Percentiles rank a stretch among this genome's conserved stretches.
Evolutionary conservation across 1,139 yeast genomes (phyloP).

Genomic region (Scheffersomyces quercinus): DNA sequence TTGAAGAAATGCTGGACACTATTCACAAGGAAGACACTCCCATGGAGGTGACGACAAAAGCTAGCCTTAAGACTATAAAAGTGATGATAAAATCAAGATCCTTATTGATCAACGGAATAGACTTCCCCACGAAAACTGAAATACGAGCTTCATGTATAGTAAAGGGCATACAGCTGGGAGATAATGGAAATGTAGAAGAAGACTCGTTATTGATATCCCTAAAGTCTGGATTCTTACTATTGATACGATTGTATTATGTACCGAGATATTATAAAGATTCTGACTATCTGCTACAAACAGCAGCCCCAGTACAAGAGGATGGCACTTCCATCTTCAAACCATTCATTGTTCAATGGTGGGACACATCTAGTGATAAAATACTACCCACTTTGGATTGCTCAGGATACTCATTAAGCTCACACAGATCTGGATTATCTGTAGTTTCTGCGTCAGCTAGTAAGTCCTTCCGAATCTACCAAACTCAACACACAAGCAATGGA

Average conservation of each 20-base stretch:
- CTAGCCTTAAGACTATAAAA: slow-evolving; percentile 5
- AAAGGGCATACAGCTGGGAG: slow-evolving; percentile 18
- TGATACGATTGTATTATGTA: slow-evolving; percentile 36
- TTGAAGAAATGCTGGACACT: slow-evolving; percentile 4
- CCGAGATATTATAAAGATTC: slow-evolving; percentile 32
- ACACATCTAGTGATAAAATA: slow-evolving; percentile 17
- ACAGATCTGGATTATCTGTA: slow-evolving; percentile 38
- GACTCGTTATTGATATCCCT: slow-evolving; percentile 46
- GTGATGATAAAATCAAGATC: slow-evolving; percentile 40
- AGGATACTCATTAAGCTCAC: slow-evolving; percentile 37
- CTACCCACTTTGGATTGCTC: slow-evolving; percentile 30
- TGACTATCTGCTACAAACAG: slow-evolving; percentile 18
- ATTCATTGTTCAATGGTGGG: slow-evolving; percentile 57
- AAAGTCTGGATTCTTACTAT: slow-evolving; percentile 42
- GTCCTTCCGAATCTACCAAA: slow-evolving; percentile 38
- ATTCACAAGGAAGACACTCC: neutral
- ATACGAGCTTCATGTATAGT: slow-evolving; percentile 40
- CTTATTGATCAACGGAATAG: slow-evolving; percentile 32
- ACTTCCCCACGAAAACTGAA: slow-evolving; percentile 33
- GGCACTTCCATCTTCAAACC: slow-evolving; percentile 35
- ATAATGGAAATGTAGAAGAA: slow-evolving; percentile 21
- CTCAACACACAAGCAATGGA: slow-evolving; percentile 37
- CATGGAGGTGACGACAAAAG: neutral
- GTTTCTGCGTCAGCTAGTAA: slow-evolving; percentile 41
- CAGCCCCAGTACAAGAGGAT: slow-evolving; percentile 2